phyloP scores from a whole-genome alignment of 106 monocot species.

The Allium sativum region DNA sequence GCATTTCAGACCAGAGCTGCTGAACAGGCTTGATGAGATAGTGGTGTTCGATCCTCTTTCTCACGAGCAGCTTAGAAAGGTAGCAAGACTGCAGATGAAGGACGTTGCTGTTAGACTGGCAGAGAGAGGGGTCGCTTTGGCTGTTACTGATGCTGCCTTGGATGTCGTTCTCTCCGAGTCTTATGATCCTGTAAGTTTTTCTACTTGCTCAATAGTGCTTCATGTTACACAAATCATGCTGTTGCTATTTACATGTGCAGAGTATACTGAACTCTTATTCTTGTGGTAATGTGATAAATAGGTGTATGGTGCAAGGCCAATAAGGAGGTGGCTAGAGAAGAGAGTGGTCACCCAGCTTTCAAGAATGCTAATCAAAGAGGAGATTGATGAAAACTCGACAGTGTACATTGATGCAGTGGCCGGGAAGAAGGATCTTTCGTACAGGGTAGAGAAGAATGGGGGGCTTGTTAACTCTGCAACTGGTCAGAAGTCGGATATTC shows the following conservation, averaged over 20 bases:
- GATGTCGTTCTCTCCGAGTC: conserved; percentile 51
- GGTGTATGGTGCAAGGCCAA: conserved; percentile 66
- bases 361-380: conserved; percentile 57
- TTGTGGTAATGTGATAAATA: conserved; percentile 4
- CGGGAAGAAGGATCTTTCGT: conserved; percentile 39
- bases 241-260: too few species aligned
- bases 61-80: conserved; percentile 57
- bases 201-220: too few species aligned
- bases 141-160: conserved; percentile 50
- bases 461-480: conserved; percentile 40
- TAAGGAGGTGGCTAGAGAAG: conserved; percentile 79
- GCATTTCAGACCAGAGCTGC: conserved; percentile 60
- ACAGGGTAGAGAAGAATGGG: conserved; percentile 49
- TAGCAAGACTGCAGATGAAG: conserved; percentile 62
- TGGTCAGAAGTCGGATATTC: conserved; percentile 34
- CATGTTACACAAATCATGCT: too few species aligned
- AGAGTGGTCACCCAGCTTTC: conserved; percentile 70
- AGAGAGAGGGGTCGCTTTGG: conserved; percentile 49
- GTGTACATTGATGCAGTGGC: conserved; percentile 45
- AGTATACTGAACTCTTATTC: background rate
- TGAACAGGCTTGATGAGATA: conserved; percentile 63
- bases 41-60: conserved; percentile 71
- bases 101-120: conserved; percentile 51
- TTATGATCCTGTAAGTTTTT: conserved; percentile 48
- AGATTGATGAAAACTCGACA: conserved; percentile 56